These are phyloP conservation scores for Leishmania guyanensis DNA, from an alignment of 208 protist species.

Conservation along the genomic window DNA sequence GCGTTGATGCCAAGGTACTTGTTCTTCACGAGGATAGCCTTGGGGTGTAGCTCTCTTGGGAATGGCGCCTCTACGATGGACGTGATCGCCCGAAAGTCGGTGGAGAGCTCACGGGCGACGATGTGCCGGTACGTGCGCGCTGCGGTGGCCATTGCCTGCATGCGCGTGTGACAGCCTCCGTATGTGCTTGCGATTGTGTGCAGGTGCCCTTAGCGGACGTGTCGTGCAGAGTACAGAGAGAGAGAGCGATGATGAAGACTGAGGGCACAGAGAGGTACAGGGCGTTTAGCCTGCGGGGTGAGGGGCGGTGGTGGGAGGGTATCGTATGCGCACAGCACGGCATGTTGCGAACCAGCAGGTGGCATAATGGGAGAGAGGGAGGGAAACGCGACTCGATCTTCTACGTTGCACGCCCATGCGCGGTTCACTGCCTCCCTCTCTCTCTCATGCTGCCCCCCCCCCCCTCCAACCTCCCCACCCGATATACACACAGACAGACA, in stretches of 20 bases:
- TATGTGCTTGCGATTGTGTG: not conserved
- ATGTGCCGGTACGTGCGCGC: constrained; percentile 57
- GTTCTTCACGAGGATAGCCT: constrained; percentile 78
- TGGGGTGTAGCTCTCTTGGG: constrained; percentile 49
- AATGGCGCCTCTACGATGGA: constrained; percentile 42
- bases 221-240: not conserved
- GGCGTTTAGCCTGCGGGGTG: too few relatives aligned
- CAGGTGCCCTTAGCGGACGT: not conserved
- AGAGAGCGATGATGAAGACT: not conserved
- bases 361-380: not conserved
- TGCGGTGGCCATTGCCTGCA: constrained; percentile 14
- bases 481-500: too few relatives aligned
- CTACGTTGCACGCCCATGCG: not conserved
- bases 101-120: constrained; percentile 63
- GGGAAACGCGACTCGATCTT: not conserved
- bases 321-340: not conserved
- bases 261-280: not conserved
- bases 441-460: not conserved
- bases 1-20: constrained; percentile 87
- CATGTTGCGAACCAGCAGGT: not conserved
- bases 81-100: constrained; percentile 66
- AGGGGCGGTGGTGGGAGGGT: too few relatives aligned
- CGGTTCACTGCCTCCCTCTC: not conserved
- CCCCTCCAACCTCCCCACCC: too few relatives aligned
- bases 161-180: not conserved